Evolutionary conservation across 1,284 basidiomycete species (phyloP), one percentile per base, ranked within the genome.

Genomic region (Leccinum pallidistipes): DNA sequence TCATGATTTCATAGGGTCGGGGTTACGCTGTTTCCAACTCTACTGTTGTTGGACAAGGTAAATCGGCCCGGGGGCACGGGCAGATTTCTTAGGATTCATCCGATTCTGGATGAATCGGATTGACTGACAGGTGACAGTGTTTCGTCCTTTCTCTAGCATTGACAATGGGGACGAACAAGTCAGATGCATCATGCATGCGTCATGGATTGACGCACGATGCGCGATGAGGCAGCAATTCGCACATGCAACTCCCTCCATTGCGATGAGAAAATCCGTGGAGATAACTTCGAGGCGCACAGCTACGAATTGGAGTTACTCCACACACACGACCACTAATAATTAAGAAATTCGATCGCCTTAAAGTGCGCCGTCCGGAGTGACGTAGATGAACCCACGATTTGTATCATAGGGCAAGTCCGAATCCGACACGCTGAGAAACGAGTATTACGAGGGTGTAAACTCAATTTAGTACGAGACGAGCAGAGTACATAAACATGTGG

Each of bases 231-330:
- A 24, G 32, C 34, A 18, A 18, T 21, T 36, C 32, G 21, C 49
- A 51, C 18, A 49, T 27, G 47, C 36, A 38, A 38, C 7, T 24
- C 14, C 9, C 16, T n/a, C 16, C 8, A 27, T 27, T 16, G 9
- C 18, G n/a, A 52, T 61, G 61, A 49, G 60, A 61, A 38, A 29
- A 59, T 60, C 62, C 27, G 36, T 61, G 61, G 62, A 21, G 38
- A 45, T 62, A 62, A 45, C 45, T 24, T 47, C 16, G 12, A 38
- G 27, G 29, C 16, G 27, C 24, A 40, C 31, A 47, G 45, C 21
- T 47, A 47, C 45, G 21, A 47, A 21, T 40, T 38, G 31, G 34
- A 59, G 40, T 12, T 12, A 6, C 38, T 47, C 43, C 43, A 45
- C 60, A 59, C 60, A 38, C 34, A 36, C 12, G 14, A 2, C 27